Base-by-base conservation (phyloP, 1,284 basidiomycete genomes). In the Rhodofomes roseus region DNA sequence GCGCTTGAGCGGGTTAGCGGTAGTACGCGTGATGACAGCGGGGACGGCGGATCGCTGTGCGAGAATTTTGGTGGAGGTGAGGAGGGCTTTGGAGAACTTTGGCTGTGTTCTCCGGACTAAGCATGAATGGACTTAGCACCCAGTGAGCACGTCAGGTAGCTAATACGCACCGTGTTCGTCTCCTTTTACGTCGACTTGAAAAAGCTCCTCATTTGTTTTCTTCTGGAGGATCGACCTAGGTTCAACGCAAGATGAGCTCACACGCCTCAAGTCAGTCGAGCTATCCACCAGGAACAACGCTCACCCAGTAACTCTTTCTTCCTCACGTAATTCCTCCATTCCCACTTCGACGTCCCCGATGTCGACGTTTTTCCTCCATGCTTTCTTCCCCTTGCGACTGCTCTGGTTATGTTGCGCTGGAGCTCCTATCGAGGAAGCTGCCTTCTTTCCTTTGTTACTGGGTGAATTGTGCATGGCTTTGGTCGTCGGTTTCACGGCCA, bases 281-380 rank as follows among this genome's bases (percentile, higher is more conserved):
- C 2, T 57, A 48, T 53, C 22, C 54, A 37, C 37, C 9, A 44
- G 43, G 46, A 73, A n/a, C n/a, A n/a, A n/a, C n/a, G n/a, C 83
- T 64, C 70, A 91, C 92, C 93, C 93, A 58, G 82, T 83, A 7
- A 87, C 80, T 57, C 91, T 77, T 72, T 95, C 93, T 71, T 95
- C 92, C 5, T 82, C 81, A 58, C 93, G 79, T 59, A 88, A 75
- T 54, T 78, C 82, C 72, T 96, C 94, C 60, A 96, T 69, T 1
- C 83, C 85, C 54, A 80, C 77, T 67, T 95, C 93, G 41, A 94
- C 84, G 40, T 84, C 84, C 27, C 83, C 83, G 48, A 95, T 81
- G 71, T 95, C 86, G 56, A 95, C 86, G 73, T 96, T 92, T 77
- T 97, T 97, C 68, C 95, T 78, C 95, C 95, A 97, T 57, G 94